Percentiles rank a stretch among this genome's conserved stretches.
These are phyloP conservation scores for Bipolaris gigantea DNA, from an alignment of 2,329 filamentous ascomycete genomes.

Conservation along the genomic window DNA sequence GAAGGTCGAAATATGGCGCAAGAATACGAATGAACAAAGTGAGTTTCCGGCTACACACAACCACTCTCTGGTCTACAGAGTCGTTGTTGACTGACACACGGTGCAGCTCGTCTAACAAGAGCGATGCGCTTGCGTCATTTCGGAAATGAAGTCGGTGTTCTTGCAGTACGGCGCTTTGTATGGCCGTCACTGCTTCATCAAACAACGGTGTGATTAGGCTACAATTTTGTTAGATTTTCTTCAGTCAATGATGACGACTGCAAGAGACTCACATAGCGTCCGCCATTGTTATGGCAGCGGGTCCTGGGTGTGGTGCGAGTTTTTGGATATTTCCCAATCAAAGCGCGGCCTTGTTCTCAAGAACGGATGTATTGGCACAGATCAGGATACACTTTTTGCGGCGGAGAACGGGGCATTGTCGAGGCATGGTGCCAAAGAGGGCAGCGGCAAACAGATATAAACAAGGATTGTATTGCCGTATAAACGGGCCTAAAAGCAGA, in stretches of 20 bases:
- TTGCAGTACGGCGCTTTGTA: constrained; percentile 24
- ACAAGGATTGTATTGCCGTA: constrained; percentile 9
- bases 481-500: constrained; percentile 12
- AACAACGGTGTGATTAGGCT: constrained; percentile 24
- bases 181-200: constrained; percentile 23
- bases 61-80: constrained; percentile 14
- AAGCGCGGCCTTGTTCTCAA: constrained; percentile 16
- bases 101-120: constrained; percentile 25
- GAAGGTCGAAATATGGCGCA: constrained; percentile 33
- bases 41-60: constrained; percentile 24
- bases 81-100: constrained; percentile 9
- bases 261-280: constrained; percentile 25
- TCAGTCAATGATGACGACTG: neutral
- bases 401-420: constrained; percentile 16
- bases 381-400: constrained; percentile 4
- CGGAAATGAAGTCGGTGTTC: constrained; percentile 20
- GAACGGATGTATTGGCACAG: constrained; percentile 33
- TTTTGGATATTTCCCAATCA: constrained; percentile 16
- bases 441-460: constrained; percentile 18
- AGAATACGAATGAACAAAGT: constrained; percentile 25
- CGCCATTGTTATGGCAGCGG: constrained; percentile 28
- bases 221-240: constrained; percentile 14
- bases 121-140: constrained; percentile 15
- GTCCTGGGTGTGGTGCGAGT: constrained; percentile 24
- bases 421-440: constrained; percentile 16